phyloP scores from a whole-genome alignment of 768 basidiomycete species.

The Tricholoma furcatifolium region DNA sequence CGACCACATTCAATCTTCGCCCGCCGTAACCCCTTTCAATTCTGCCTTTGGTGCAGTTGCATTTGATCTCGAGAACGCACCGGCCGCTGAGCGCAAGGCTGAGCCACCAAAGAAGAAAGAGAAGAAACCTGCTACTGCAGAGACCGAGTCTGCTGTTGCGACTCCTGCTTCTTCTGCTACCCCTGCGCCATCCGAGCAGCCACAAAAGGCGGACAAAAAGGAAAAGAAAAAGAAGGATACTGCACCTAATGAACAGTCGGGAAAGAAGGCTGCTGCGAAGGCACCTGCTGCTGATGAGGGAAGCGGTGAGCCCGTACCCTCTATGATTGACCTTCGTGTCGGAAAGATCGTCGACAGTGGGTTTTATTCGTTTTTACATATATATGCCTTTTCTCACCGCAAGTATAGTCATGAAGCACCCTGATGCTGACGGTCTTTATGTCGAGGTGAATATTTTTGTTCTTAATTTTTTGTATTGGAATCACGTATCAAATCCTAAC shows the following conservation, averaged over 20 bases:
- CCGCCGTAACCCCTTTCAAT: constrained; percentile 59
- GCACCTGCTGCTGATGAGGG: constrained; percentile 47
- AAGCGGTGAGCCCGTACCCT: constrained; percentile 81
- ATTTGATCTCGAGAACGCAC: constrained; percentile 77
- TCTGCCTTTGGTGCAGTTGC: constrained; percentile 48
- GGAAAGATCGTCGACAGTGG: constrained; percentile 89
- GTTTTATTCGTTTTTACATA: constrained; percentile 20
- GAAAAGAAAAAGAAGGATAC: constrained; percentile 36
- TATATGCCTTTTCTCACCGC: background rate
- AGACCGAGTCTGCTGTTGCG: constrained; percentile 27
- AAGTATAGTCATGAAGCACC: constrained; percentile 85
- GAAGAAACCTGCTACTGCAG: constrained; percentile 41
- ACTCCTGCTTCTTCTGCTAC: constrained; percentile 22
- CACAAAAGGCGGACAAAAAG: constrained; percentile 54
- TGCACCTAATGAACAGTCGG: constrained; percentile 29
- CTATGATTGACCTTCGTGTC: constrained; percentile 96
- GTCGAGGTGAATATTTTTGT: constrained; percentile 65
- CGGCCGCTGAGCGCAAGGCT: constrained; percentile 68
- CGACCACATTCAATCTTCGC: constrained; percentile 83
- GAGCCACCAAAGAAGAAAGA: constrained; percentile 80
- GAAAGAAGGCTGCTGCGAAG: constrained; percentile 36
- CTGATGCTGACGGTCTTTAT: constrained; percentile 97
- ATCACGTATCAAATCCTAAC: constrained; percentile 13
- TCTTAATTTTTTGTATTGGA: background rate
- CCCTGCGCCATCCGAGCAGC: constrained; percentile 30